Conservation (phyloP, 352 stramenopile species). For the Phytopythium sindhum region DNA sequence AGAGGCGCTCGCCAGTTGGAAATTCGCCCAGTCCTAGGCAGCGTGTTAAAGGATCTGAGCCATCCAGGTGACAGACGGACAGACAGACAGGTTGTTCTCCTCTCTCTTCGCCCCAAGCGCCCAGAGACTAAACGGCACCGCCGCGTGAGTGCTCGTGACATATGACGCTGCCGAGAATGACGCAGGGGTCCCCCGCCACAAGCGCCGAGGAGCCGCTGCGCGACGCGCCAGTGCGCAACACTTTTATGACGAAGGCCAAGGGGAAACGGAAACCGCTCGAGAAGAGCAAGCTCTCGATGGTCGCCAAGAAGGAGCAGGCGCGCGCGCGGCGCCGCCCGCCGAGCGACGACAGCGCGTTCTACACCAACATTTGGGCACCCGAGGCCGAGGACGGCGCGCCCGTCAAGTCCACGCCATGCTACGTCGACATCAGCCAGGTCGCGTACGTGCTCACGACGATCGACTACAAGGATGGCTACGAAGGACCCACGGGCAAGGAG, state of each 20-base stretch:
- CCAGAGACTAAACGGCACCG: neutral
- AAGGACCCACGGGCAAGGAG: slow-evolving; percentile 20
- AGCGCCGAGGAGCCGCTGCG: slow-evolving; percentile 5
- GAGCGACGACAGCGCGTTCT: slow-evolving; percentile 70
- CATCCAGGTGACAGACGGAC: neutral
- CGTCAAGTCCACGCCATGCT: slow-evolving; percentile 27
- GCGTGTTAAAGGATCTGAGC: neutral
- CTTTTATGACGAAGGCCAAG: slow-evolving; percentile 17
- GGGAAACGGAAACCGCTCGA: slow-evolving; percentile 50
- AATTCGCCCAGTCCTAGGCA: neutral
- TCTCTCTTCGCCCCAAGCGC: neutral
- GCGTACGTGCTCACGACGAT: slow-evolving; percentile 70
- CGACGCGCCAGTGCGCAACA: slow-evolving; percentile 11
- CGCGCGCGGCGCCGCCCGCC: slow-evolving; percentile 27
- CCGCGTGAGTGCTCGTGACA: slow-evolving; percentile 2
- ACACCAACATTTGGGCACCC: slow-evolving; percentile 75
- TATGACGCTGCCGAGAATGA: neutral
- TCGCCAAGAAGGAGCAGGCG: slow-evolving; percentile 27
- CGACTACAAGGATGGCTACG: slow-evolving; percentile 72
- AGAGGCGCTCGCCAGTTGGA: neutral
- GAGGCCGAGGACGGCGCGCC: slow-evolving; percentile 16
- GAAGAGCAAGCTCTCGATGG: slow-evolving; percentile 46
- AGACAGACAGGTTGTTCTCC: neutral
- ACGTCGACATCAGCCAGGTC: slow-evolving; percentile 80
- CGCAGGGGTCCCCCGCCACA: neutral